Evolutionary conservation across 2,329 filamentous ascomycete species (phyloP).

Genomic region (Cordyceps javanica): DNA sequence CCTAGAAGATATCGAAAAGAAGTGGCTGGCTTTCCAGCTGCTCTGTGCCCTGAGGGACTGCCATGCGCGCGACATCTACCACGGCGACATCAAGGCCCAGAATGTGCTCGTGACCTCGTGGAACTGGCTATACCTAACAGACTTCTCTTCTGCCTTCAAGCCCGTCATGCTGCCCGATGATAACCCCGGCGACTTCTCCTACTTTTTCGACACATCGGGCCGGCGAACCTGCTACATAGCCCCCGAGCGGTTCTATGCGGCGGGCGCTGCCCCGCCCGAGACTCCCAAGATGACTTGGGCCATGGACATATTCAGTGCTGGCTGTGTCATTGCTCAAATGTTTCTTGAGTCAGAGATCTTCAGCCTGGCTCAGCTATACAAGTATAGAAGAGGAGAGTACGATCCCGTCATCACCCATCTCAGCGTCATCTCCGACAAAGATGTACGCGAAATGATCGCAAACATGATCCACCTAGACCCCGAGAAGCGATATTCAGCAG

Average conservation of each 20-base stretch:
- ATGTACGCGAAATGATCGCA: slow-evolving; percentile 80
- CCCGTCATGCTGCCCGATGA: slow-evolving; percentile 90
- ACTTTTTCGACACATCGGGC: slow-evolving; percentile 93
- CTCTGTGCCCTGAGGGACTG: slow-evolving; percentile 89
- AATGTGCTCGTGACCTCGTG: slow-evolving; percentile 96
- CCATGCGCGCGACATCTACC: slow-evolving; percentile 81
- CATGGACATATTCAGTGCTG: slow-evolving; percentile 97
- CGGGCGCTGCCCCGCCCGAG: slow-evolving; percentile 59
- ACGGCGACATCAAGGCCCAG: slow-evolving; percentile 98
- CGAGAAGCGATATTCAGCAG: slow-evolving; percentile 83
- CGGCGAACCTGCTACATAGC: slow-evolving; percentile 91
- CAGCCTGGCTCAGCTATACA: slow-evolving; percentile 91
- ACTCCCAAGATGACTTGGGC: slow-evolving; percentile 68
- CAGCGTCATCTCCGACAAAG: slow-evolving; percentile 78
- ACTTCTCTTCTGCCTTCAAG: slow-evolving; percentile 95
- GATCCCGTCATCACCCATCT: slow-evolving; percentile 77
- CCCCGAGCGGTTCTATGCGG: slow-evolving; percentile 79
- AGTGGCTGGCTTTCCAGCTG: slow-evolving; percentile 95
- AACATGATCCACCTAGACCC: slow-evolving; percentile 97
- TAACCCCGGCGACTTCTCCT: slow-evolving; percentile 94
- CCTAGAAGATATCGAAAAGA: slow-evolving; percentile 95
- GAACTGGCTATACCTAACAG: slow-evolving; percentile 98
- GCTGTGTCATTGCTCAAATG: slow-evolving; percentile 93
- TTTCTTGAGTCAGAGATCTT: slow-evolving; percentile 97
- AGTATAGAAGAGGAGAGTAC: slow-evolving; percentile 88